Evolutionary conservation across 1,284 basidiomycete genomes (phyloP).

Genomic region (Jaminaea rosea): DNA sequence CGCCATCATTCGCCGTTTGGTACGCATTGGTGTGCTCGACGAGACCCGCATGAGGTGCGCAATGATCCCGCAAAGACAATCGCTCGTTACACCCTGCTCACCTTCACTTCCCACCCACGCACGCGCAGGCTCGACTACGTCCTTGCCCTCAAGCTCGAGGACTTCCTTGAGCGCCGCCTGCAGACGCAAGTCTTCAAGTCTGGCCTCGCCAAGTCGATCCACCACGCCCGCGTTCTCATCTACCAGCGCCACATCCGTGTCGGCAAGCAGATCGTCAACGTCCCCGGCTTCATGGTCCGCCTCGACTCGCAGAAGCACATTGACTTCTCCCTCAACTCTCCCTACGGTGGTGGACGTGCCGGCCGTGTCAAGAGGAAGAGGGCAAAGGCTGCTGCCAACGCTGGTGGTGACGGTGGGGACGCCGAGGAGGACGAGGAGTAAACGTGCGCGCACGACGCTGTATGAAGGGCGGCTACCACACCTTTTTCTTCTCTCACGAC

Average conservation of each 20-base stretch:
- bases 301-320: slow-evolving; percentile 65
- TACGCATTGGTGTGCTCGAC: slow-evolving; percentile 99
- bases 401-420: slow-evolving; percentile 70
- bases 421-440: slow-evolving; percentile 61
- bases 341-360: slow-evolving; percentile 90
- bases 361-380: slow-evolving; percentile 99
- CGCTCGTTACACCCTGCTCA: background rate
- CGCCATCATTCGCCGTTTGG: slow-evolving; percentile 95
- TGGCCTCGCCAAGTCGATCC: slow-evolving; percentile 94
- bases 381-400: slow-evolving; percentile 81
- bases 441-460: too few species aligned
- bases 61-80: background rate
- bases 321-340: slow-evolving; percentile 94
- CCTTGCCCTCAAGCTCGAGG: slow-evolving; percentile 95
- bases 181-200: slow-evolving; percentile 99
- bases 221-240: slow-evolving; percentile 97
- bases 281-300: slow-evolving; percentile 94
- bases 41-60: slow-evolving; percentile 73
- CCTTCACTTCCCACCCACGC: background rate
- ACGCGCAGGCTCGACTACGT: slow-evolving; percentile 65
- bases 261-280: slow-evolving; percentile 99
- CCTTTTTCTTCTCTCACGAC: too few species aligned
- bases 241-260: slow-evolving; percentile 94
- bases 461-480: too few species aligned
- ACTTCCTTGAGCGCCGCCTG: slow-evolving; percentile 97